These are phyloP conservation scores for Avena insularis DNA, from an alignment of 176 grass and related monocot species.

Conservation along the genomic window DNA sequence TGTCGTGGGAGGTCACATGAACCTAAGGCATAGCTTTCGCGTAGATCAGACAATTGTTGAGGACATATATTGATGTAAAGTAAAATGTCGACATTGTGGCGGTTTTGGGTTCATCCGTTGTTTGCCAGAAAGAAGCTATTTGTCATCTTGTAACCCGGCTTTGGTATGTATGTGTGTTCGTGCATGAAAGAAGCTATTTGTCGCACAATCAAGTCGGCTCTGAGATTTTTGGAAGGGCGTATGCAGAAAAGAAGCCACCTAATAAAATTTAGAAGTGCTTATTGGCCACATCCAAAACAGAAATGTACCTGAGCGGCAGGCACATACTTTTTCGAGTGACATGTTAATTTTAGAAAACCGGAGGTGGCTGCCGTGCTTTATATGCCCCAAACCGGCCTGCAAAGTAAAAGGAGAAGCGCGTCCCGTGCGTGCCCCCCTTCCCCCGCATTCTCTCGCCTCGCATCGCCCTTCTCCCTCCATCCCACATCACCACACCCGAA, in stretches of 20 bases:
- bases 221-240: neutral
- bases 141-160: neutral
- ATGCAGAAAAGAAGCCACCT: neutral
- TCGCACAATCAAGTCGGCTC: neutral
- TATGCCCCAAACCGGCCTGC: constrained; percentile 28
- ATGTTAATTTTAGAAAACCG: constrained; percentile 3
- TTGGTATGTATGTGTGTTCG: neutral
- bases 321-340: neutral
- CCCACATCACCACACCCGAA: constrained; percentile 13
- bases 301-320: neutral
- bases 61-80: neutral
- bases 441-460: neutral
- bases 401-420: constrained; percentile 8
- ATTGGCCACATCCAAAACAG: neutral
- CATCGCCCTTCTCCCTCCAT: neutral
- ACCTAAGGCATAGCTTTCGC: neutral
- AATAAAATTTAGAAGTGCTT: neutral
- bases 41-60: too few relatives aligned
- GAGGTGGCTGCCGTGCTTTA: neutral
- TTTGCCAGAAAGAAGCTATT: neutral
- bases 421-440: constrained; percentile 17
- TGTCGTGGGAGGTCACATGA: neutral
- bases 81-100: neutral
- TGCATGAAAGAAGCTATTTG: too few relatives aligned
- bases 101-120: neutral